Percentiles rank a stretch among this genome's conserved stretches.
phyloP scores from a whole-genome alignment of 1,284 basidiomycete genomes.

The Tremellales sp. region DNA sequence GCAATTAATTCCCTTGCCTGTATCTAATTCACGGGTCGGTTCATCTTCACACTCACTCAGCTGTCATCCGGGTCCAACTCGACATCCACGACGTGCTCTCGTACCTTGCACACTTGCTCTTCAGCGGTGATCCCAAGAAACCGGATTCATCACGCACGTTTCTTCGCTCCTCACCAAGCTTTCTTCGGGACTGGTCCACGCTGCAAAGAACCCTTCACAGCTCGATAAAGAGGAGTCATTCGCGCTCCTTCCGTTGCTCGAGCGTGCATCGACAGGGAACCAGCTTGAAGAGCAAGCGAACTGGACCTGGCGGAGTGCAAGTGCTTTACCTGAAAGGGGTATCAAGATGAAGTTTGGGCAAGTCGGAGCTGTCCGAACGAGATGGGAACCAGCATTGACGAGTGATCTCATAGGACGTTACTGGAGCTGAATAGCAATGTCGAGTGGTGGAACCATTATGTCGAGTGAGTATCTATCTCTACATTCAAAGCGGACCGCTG shows the following conservation, averaged over 20 bases:
- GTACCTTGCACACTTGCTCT: too few species aligned
- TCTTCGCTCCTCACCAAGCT: too few species aligned
- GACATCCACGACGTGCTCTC: too few species aligned
- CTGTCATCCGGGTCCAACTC: too few species aligned
- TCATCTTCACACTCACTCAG: too few species aligned
- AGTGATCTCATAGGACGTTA: constrained; percentile 53
- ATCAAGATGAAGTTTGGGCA: constrained; percentile 52
- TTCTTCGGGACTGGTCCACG: too few species aligned
- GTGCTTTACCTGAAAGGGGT: constrained; percentile 23
- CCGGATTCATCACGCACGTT: too few species aligned
- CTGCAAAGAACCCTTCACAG: too few species aligned
- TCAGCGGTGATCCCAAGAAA: too few species aligned
- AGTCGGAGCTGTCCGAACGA: constrained; percentile 10
- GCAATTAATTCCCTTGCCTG: too few species aligned
- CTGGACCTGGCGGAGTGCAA: constrained; percentile 33
- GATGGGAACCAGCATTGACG: too few species aligned
- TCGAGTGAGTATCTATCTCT: constrained; percentile 49
- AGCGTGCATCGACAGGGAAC: not conserved
- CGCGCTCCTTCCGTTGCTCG: not conserved
- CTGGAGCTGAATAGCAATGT: constrained; percentile 90
- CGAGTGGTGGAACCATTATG: constrained; percentile 93
- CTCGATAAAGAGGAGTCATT: not conserved
- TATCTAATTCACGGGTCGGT: too few species aligned
- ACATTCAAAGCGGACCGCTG: not conserved
- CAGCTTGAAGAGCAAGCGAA: not conserved